Conservation (phyloP, 768 basidiomycete species). For the Tulasnella sp. region DNA sequence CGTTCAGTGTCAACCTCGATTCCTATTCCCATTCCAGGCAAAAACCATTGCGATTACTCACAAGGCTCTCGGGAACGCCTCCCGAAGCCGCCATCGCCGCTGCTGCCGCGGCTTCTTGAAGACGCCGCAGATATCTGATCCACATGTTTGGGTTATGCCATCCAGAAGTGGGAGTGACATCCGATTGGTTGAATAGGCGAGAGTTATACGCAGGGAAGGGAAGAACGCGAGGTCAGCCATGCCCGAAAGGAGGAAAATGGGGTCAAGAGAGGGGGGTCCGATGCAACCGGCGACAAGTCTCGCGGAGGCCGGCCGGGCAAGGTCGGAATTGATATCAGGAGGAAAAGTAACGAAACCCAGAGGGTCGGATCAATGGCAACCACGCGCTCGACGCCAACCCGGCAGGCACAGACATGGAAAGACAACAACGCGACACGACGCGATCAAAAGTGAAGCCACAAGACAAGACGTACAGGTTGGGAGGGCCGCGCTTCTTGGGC, state of each 20-base stretch:
- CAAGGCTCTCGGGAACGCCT: not conserved
- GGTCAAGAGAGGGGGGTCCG: not conserved
- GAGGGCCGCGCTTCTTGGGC: conserved; percentile 88
- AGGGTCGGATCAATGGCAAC: not conserved
- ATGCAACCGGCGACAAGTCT: not conserved
- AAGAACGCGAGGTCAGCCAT: not conserved
- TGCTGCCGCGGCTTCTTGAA: conserved; percentile 56
- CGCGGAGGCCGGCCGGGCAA: conserved; percentile 9
- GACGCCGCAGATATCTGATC: conserved; percentile 59
- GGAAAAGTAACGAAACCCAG: no score
- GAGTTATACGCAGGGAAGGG: no score
- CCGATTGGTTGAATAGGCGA: not conserved
- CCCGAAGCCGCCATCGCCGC: conserved; percentile 44
- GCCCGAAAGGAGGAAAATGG: not conserved
- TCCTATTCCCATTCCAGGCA: not conserved
- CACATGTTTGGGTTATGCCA: not conserved
- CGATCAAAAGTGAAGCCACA: not conserved
- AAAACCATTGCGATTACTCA: not conserved
- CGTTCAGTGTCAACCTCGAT: no score
- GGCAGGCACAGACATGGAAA: not conserved
- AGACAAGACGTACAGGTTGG: conserved; percentile 56
- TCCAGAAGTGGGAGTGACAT: not conserved
- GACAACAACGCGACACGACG: not conserved
- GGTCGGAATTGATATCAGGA: no score
- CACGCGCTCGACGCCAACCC: not conserved